Evolutionary conservation across 805 yeast species (phyloP), one percentile per base, ranked within the genome.

Genomic region (Spathaspora gorwiae): DNA sequence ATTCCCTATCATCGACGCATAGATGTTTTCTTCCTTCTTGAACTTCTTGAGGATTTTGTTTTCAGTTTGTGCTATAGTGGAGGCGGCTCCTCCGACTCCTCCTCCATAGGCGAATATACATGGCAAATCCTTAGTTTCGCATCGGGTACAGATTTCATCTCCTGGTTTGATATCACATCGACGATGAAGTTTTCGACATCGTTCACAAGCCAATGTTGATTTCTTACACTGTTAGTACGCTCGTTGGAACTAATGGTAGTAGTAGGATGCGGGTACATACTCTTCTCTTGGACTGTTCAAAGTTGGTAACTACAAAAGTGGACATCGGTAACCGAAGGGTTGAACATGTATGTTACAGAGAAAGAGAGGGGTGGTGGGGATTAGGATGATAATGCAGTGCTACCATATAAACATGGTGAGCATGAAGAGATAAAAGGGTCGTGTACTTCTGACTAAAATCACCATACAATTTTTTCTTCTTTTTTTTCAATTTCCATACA

Each of bases 181-280:
- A 6, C 43, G 43, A 27, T 40, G 43, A 10, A 33, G 14, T 33
- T n/a, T 33, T 12, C 43, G 43, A 40, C 43, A 40, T 10, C 31
- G 12, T 12, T 33, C 32, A 35, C 43, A 40, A 24, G 43, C 43
- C 12, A 40, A 10, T 9, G 6, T n/a, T 35, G 43, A 15, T 40
- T 40, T 40, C 43, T 40, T 29, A 31, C 1, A 2, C 15, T 31
- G 41, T 33, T 40, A 35, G 42, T 33, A n/a, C n/a, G n/a, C n/a
- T n/a, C n/a, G n/a, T n/a, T n/a, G n/a, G n/a, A n/a, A n/a, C n/a
- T n/a, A n/a, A n/a, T n/a, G n/a, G n/a, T n/a, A n/a, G n/a, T n/a
- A n/a, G n/a, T n/a, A n/a, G n/a, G n/a, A n/a, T n/a, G n/a, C n/a
- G 26, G 13, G 43, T 5, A 40, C 43, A 35, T 40, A 40, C 43